phyloP scores from a whole-genome alignment of 441 rosid genomes.

The Eutrema salsugineum region DNA sequence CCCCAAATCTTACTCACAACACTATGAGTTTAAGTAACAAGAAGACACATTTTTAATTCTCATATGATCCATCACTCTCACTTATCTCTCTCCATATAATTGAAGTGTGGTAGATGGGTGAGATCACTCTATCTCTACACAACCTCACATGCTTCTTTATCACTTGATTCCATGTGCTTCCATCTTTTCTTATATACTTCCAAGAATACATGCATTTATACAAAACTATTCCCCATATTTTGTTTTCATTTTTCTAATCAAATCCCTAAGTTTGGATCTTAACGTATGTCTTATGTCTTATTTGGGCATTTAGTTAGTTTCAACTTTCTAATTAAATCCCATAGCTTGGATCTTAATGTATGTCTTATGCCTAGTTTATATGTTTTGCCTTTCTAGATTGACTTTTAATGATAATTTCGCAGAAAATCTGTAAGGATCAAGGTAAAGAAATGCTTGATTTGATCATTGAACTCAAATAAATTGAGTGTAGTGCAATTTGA shows the following conservation, averaged over 20 bases:
- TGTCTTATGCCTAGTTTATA: neutral
- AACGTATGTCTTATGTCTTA: neutral
- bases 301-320: neutral
- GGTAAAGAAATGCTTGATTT: neutral
- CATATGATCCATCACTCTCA: constrained; percentile 31
- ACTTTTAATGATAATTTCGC: neutral
- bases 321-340: constrained; percentile 4
- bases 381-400: neutral
- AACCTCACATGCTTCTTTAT: constrained; percentile 36
- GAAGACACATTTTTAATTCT: constrained; percentile 20
- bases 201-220: constrained; percentile 14
- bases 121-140: constrained; percentile 30
- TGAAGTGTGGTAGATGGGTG: constrained; percentile 32
- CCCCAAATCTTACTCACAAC: constrained; percentile 24
- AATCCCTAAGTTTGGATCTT: constrained; percentile 16
- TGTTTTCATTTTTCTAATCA: neutral
- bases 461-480: neutral
- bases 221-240: neutral
- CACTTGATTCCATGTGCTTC: constrained; percentile 33
- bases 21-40: constrained; percentile 10
- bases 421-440: neutral
- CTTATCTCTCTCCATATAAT: constrained; percentile 27
- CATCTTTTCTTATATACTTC: constrained; percentile 20
- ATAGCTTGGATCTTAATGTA: constrained; percentile 12
- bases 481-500: neutral